phyloP scores from a whole-genome alignment of 2,329 filamentous ascomycete species.

The Pseudocercospora macadamiae region DNA sequence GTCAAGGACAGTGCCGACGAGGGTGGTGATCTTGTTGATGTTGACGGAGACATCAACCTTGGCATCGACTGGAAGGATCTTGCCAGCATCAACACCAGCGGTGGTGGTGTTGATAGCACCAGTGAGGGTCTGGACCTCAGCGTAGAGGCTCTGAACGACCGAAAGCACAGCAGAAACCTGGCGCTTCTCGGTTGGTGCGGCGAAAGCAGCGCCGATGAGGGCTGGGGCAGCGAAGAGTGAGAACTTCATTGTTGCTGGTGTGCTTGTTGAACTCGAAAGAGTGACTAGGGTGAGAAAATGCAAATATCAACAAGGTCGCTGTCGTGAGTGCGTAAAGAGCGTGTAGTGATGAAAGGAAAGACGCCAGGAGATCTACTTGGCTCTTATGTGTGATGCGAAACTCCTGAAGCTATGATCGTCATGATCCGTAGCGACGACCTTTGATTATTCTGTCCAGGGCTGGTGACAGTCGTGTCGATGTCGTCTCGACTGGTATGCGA shows the following conservation, averaged over 20 bases:
- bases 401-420: background rate
- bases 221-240: constrained; percentile 25
- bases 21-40: constrained; percentile 5
- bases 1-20: background rate
- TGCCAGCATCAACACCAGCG: background rate
- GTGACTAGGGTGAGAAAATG: constrained; percentile 22
- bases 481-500: background rate
- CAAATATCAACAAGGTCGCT: constrained; percentile 12
- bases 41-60: constrained; percentile 13
- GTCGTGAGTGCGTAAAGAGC: constrained; percentile 14
- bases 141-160: constrained; percentile 16
- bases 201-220: constrained; percentile 20
- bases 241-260: constrained; percentile 27
- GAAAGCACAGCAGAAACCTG: constrained; percentile 15
- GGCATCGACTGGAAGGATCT: background rate
- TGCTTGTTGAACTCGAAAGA: constrained; percentile 21
- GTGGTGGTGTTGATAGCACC: constrained; percentile 13
- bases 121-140: constrained; percentile 16
- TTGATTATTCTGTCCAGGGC: background rate
- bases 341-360: background rate
- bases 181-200: constrained; percentile 23
- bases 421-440: background rate
- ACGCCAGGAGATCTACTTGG: background rate
- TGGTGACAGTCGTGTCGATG: background rate
- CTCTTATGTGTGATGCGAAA: background rate